Base-by-base conservation (phyloP, 2,329 filamentous ascomycete species). In the Tricladium varicosporioides region DNA sequence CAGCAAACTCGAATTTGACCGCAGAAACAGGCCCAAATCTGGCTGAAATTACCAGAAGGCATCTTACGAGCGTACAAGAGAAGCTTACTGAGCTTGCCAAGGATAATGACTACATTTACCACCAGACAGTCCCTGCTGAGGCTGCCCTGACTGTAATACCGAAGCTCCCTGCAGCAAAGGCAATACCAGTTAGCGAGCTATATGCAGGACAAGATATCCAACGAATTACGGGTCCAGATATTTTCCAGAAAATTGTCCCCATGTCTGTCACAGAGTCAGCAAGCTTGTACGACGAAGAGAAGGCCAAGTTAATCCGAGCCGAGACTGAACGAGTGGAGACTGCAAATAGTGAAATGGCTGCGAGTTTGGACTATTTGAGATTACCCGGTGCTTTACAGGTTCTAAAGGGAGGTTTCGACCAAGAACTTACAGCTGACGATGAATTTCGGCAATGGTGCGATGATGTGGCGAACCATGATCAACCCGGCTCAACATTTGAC, bases 21-120 rank as follows among this genome's bases (percentile, higher is more conserved):
- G 83, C 89, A 0, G 94, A 99, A 60, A 89, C 90, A 2, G 89
- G 90, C 0, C 68, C 80, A 0, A 80, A 86, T 52, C 75, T 99
- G 36, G 77, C 84, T n/a, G 92, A 96, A 33, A 82, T 96, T 62
- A 87, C 91, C 14, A 96, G 91, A 71, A 84, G 92, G 60, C 93
- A 97, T 66, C 75, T 89, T 27, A 80, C 88, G 0, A 87, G 85
- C 32, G 87, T 96, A 2, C 89, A 96, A 70, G 89, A 93, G 60
- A 92, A 89, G 71, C 77, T 96, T 18, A 78, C 79, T 15, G 86
- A 90, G 59, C 80, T 92, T 50, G 80, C 82, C 64, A 96, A 96
- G 68, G 94, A 99, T 72, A 99, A 99, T 65, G 94, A 99, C 71
- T 97, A 94, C 73, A 96, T 99, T 70, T 99, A 99, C 70, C 94